Base-by-base conservation (phyloP, 1,139 yeast species). In the Yamadazyma pseudoaaseri region DNA sequence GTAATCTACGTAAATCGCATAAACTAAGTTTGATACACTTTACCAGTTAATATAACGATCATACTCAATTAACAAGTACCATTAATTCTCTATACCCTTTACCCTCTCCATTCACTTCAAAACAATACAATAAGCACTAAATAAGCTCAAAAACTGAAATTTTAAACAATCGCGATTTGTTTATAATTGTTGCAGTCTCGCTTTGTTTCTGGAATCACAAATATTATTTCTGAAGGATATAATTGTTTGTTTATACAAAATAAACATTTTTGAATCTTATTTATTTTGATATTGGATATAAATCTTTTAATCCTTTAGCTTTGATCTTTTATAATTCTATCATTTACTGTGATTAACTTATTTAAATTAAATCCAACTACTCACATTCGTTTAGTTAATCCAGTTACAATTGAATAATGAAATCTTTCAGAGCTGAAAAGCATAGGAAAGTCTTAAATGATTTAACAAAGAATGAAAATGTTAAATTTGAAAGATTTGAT, bases 401-500 rank as follows among this genome's bases (percentile, higher is more conserved):
- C 16, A 11, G n/a, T 30, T 29, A 11, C 16, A 20, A 21, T 24
- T 23, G 12, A 10, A 22, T 6, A 11, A 45, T 45, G 49, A 45
- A 43, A 30, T 41, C 46, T 10, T 40, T 37, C 32, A 43, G 45
- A 33, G 13, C 38, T 2, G 47, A 39, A 10, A 40, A 42, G 16
- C 51, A 44, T 28, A 49, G 67, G 36, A 64, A 59, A 35, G 65
- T 53, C 9, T 58, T 62, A 39, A 53, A 58, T 26, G 67, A 62
- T 38, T 48, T 61, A 16, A 60, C 65, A 1, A 51, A 52, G 30
- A 50, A 44, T 26, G 55, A 47, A 33, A 51, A 49, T 34, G 43
- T 45, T 16, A 41, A 29, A 15, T 36, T 27, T 27, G 44, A 42
- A 32, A 26, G 49, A 26, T 38, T 33, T 28, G 49, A 45, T n/a